Base-by-base conservation (phyloP, 805 yeast species). In the Torulaspora franciscae region DNA sequence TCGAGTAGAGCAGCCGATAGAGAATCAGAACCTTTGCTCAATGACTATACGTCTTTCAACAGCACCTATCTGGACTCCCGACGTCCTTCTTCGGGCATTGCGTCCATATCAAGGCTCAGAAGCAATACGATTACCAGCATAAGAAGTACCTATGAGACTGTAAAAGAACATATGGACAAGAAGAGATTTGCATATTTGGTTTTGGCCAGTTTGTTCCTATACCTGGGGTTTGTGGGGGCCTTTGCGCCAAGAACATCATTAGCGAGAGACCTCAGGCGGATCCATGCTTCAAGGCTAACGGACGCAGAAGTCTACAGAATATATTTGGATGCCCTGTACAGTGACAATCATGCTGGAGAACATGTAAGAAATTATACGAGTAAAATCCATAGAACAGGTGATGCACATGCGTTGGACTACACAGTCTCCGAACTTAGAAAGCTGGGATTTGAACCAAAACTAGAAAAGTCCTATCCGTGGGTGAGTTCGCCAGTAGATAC, bases 211-310 rank as follows among this genome's bases (percentile, higher is more conserved):
- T 11, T 61, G 30, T 24, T 57, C 42, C 37, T 63, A 1, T 65
- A 65, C 49, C 23, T 78, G 11, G 69, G 76, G 2, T 79, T 85
- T 58, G 77, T 85, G 32, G 68, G 86, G 40, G 77, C 83, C 0
- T 89, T 89, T 60, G 69, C 88, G 11, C 96, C 96, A 1, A 65
- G 96, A 46, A 86, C 97, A 1, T 85, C 95, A 2, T 68, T 87
- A 14, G 79, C 84, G 40, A 69, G 95, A 51, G 96, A 90, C 63
- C 78, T 85, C 56, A 74, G 91, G 55, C 68, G 96, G 40, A 62
- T 86, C 51, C 86, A 87, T 64, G 80, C 82, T 26, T 73, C 80
- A 28, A 74, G 70, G 42, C 59, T 86, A 39, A 81, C 95, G 2
- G 74, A 73, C 44, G 74, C 79, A 7, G 96, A 89, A 50, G 73